Evolutionary conservation across 371 early-diverging fungal species (phyloP), one percentile per base, ranked within the genome.

Genomic region (Saksenaea vasiformis): DNA sequence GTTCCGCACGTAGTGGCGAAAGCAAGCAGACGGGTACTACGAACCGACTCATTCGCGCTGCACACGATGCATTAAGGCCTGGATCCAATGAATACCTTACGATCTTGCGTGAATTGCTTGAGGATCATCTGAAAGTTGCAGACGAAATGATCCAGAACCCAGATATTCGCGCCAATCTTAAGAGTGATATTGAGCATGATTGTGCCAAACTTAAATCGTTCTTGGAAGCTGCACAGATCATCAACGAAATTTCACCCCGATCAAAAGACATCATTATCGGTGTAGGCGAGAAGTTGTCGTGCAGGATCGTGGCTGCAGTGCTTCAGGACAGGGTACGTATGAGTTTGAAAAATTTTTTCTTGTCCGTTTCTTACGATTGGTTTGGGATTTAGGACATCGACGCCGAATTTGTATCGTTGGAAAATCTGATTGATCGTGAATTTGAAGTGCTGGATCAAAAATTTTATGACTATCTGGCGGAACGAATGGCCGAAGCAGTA

Each of bases 221-320:
- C 71, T 83, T 98, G 76, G 86, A 91, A n/a, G 99, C 99, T 2
- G 94, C 95, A n/a, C 71, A 92, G 80, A 90, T 95, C 60, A 97
- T 99, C 68, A 92, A 94, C 60, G 99, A 99, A 74, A 92, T 98
- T 19, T 96, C 98, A 17, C 96, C 97, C 54, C 85, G 95, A 62
- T 96, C 98, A 2, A 84, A 90, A 63, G 99, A 99, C 76, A 88
- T 96, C 60, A 96, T 99, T 60, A 88, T 99, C 65, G 93, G 95
- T 55, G 87, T 88, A 15, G 99, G 99, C 57, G 99, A 99, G 78
- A 93, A 90, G 69, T 78, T 99, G 5, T 89, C 96, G 1, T 96
- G 98, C 64, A 83, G 90, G 65, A 89, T 96, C 57, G 93, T 98
- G 5, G 86, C 97, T 8, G 91, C 92, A 4, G 83, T 93, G 0